phyloP scores from a whole-genome alignment of 306 rosid genomes.

The Cucumis sativus region Cucumber_9930_V3 NC_026661.2:3209501-3210000 shows the following conservation, averaged over 20 bases:
- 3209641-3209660: background rate
- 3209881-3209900: background rate
- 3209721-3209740: slow-evolving; percentile 5
- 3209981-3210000: background rate
- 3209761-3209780: background rate
- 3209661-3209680: background rate
- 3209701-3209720: slow-evolving; percentile 1
- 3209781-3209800: background rate
- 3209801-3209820: background rate
- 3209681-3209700: slow-evolving; percentile 4
- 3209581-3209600: background rate
- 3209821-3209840: slow-evolving; percentile 3
- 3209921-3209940: background rate
- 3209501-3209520: background rate
- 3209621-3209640: background rate
- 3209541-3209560: background rate
- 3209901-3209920: background rate
- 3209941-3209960: background rate
- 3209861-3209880: slow-evolving; percentile 5
- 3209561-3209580: background rate
- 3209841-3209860: background rate
- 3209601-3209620: background rate
- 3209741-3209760: background rate
- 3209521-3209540: background rate
- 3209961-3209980: background rate